Percentiles rank a stretch among this genome's conserved stretches.
These are phyloP conservation scores for Rhizoctonia solani DNA, from an alignment of 1,284 basidiomycete genomes.

Conservation along the genomic window DNA sequence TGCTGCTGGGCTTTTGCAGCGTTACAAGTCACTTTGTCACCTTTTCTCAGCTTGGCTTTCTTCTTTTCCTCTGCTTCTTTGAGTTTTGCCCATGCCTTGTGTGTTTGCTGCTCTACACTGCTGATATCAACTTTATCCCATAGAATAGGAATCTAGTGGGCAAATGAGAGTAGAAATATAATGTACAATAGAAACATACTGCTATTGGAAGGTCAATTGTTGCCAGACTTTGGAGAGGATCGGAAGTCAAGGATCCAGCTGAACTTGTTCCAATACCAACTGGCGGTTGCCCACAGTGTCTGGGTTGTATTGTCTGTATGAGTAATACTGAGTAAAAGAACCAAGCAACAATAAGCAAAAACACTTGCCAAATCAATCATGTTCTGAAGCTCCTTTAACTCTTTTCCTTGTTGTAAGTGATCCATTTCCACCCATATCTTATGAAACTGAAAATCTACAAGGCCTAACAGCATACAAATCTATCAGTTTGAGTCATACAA, in stretches of 20 bases:
- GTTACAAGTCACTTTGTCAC: not conserved
- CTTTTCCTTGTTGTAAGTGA: not conserved
- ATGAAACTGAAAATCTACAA: constrained; percentile 3
- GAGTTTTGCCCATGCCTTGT: not conserved
- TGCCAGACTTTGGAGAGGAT: not conserved
- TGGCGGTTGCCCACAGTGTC: not conserved
- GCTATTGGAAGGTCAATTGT: not conserved
- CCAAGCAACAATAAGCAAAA: not conserved
- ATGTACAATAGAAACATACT: not conserved
- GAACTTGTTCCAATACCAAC: not conserved
- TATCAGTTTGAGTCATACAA: not conserved
- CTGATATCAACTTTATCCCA: not conserved
- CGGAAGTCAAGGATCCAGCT: not conserved
- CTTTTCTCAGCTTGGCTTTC: not conserved
- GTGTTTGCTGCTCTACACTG: not conserved
- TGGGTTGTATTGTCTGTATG: not conserved
- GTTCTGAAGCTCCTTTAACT: not conserved
- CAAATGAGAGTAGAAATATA: no score
- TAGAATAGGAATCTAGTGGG: not conserved
- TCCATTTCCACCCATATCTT: constrained; percentile 1
- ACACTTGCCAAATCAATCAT: not conserved
- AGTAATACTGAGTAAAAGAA: not conserved
- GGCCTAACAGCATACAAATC: not conserved
- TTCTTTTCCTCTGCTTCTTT: not conserved
- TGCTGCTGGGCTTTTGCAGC: not conserved